A percentile compares a stretch with the other conserved stretches of the same genome.
Evolutionary conservation across 225 moss, liverwort and hornwort genomes (phyloP).

Genomic region (Pleurozium schreberi): DNA sequence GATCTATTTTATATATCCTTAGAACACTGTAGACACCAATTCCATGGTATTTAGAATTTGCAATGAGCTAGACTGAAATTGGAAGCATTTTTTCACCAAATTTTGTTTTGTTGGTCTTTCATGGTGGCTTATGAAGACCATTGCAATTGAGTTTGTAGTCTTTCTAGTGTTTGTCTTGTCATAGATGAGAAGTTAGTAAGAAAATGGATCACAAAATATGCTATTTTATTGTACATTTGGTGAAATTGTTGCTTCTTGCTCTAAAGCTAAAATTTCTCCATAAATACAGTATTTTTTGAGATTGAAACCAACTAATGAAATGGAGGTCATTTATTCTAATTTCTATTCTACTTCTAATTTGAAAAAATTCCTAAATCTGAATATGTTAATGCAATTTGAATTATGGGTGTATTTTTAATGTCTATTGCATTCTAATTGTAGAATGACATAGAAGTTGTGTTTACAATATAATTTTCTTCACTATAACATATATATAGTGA

Average conservation of each 20-base stretch:
- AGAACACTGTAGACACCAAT: too few species aligned
- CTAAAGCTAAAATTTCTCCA: not conserved
- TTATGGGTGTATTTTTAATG: not conserved
- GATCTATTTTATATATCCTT: too few species aligned
- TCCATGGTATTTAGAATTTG: too few species aligned
- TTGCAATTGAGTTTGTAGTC: not conserved
- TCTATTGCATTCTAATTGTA: not conserved
- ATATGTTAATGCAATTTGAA: not conserved
- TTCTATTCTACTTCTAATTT: not conserved
- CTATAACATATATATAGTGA: not conserved
- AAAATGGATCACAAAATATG: not conserved
- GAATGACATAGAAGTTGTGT: not conserved
- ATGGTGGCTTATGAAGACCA: not conserved
- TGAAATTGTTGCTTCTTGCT: not conserved
- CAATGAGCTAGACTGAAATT: not conserved
- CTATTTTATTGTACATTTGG: not conserved
- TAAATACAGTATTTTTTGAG: not conserved
- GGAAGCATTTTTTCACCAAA: not conserved
- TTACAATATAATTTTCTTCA: not conserved
- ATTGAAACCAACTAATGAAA: not conserved
- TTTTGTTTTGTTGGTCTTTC: not conserved
- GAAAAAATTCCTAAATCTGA: not conserved
- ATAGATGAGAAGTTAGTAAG: not conserved
- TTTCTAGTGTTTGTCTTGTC: not conserved
- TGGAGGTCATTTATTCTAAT: not conserved